Evolutionary conservation across 2,329 filamentous ascomycete genomes (phyloP).

Genomic region (Basipetospora sp.): DNA sequence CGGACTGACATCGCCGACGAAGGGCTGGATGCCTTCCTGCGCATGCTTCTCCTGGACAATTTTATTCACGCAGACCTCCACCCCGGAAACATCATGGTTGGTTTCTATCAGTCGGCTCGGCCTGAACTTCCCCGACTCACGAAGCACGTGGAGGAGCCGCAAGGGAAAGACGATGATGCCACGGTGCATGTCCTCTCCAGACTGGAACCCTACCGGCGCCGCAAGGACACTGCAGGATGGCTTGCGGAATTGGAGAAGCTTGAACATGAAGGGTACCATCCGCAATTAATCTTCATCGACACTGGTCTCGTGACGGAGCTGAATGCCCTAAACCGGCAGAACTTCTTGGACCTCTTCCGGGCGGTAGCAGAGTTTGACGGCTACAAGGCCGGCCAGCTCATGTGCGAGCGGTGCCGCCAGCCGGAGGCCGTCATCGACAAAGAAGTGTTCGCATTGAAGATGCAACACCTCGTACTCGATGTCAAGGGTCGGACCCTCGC

Average conservation of each 20-base stretch:
- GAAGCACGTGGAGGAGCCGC: slow-evolving; percentile 18
- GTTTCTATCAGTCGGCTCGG: slow-evolving; percentile 76
- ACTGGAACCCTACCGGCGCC: slow-evolving; percentile 54
- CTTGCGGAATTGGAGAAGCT: slow-evolving; percentile 57
- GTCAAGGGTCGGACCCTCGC: slow-evolving; percentile 87
- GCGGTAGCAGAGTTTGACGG: slow-evolving; percentile 93
- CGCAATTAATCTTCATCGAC: slow-evolving; percentile 94
- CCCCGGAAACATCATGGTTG: slow-evolving; percentile 97
- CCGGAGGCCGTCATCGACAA: slow-evolving; percentile 77
- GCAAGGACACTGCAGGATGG: slow-evolving; percentile 56
- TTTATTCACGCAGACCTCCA: slow-evolving; percentile 95
- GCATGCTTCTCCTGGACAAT: slow-evolving; percentile 94
- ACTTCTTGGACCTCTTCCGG: slow-evolving; percentile 92
- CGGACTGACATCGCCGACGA: slow-evolving; percentile 90
- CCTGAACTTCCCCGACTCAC: slow-evolving; percentile 39
- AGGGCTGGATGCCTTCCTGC: slow-evolving; percentile 85
- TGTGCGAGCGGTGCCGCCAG: slow-evolving; percentile 90
- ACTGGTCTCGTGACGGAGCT: slow-evolving; percentile 90
- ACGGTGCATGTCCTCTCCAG: slow-evolving; percentile 76
- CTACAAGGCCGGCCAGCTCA: slow-evolving; percentile 83
- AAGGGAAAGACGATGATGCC: slow-evolving; percentile 50
- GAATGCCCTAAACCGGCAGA: slow-evolving; percentile 68
- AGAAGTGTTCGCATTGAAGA: slow-evolving; percentile 84
- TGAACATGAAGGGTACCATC: slow-evolving; percentile 75
- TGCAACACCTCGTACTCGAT: slow-evolving; percentile 86